phyloP scores from a whole-genome alignment of 208 protist genomes.

The Vickermania spadyakhi region DNA sequence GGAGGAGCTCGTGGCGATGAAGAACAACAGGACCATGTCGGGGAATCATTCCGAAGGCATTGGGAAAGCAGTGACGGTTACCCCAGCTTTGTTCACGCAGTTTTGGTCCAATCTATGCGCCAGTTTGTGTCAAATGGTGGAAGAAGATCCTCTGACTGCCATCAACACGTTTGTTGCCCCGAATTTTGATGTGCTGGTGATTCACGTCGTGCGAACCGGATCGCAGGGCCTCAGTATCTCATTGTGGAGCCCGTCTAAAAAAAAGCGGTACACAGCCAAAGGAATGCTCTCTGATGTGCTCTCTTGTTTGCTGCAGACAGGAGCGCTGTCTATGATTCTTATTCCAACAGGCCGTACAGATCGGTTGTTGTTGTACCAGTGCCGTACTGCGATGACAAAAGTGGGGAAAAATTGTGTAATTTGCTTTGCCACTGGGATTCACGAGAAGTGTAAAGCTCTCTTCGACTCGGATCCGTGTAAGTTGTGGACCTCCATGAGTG shows the following conservation, averaged over 20 bases:
- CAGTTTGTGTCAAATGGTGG: constrained; percentile 29
- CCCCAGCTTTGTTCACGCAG: constrained; percentile 31
- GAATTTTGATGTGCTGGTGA: constrained; percentile 49
- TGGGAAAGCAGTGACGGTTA: constrained; percentile 8
- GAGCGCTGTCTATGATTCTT: constrained; percentile 53
- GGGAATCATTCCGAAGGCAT: neutral
- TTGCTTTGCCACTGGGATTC: constrained; percentile 62
- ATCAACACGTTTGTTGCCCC: constrained; percentile 41
- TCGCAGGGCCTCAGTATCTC: constrained; percentile 59
- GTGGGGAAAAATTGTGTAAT: constrained; percentile 36
- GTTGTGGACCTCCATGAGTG: constrained; percentile 58
- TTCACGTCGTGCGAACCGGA: constrained; percentile 76
- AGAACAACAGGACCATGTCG: constrained; percentile 11
- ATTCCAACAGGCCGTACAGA: constrained; percentile 81
- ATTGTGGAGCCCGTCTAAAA: constrained; percentile 43
- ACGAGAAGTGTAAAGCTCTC: constrained; percentile 37
- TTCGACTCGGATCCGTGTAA: constrained; percentile 62
- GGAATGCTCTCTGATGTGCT: constrained; percentile 84
- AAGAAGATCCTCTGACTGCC: constrained; percentile 42
- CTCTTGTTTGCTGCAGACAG: constrained; percentile 48
- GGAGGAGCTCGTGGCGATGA: constrained; percentile 15
- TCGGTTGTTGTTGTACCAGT: constrained; percentile 63
- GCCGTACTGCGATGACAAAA: constrained; percentile 61
- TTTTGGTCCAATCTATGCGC: constrained; percentile 60
- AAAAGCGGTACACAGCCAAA: constrained; percentile 45